These are phyloP conservation scores for Neospermospora avenae DNA, from an alignment of 2,329 filamentous ascomycete genomes.

Conservation along the genomic window DNA sequence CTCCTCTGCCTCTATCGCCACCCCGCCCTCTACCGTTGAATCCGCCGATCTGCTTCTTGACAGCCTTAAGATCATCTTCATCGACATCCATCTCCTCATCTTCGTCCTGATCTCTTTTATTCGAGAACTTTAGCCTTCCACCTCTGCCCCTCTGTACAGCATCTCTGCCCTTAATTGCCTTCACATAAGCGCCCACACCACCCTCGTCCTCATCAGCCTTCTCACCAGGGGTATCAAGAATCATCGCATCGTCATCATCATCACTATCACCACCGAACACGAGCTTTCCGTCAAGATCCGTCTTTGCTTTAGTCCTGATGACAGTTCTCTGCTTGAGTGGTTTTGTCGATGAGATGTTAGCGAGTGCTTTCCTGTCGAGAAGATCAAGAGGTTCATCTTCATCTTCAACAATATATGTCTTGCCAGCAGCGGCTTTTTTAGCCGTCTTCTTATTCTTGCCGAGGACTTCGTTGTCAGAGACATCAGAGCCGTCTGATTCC, in stretches of 20 bases:
- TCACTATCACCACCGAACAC: conserved; percentile 61
- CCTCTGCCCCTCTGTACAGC: conserved; percentile 61
- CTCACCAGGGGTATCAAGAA: conserved; percentile 53
- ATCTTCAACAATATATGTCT: conserved; percentile 88
- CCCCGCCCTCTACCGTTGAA: conserved; percentile 34
- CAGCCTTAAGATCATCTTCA: conserved; percentile 45
- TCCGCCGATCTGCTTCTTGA: conserved; percentile 46
- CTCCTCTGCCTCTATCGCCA: conserved; percentile 34
- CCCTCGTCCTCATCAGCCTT: conserved; percentile 43
- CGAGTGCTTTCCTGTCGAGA: conserved; percentile 82
- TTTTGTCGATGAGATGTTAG: conserved; percentile 89
- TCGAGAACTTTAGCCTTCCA: conserved; percentile 70
- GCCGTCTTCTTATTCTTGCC: conserved; percentile 45
- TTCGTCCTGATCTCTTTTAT: conserved; percentile 55
- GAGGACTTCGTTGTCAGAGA: conserved; percentile 58
- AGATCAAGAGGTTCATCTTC: conserved; percentile 94
- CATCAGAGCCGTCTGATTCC: conserved; percentile 58
- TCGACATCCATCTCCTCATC: conserved; percentile 48
- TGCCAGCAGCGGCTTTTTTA: conserved; percentile 52
- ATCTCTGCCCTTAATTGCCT: conserved; percentile 65
- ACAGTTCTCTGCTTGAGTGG: conserved; percentile 60
- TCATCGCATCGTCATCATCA: conserved; percentile 56
- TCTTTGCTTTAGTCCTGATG: conserved; percentile 56
- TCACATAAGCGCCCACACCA: conserved; percentile 67
- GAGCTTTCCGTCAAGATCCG: conserved; percentile 76